Evolutionary conservation across 768 basidiomycete genomes (phyloP), one percentile per base, ranked within the genome.

Genomic region (Boletus vinaceobasis): DNA sequence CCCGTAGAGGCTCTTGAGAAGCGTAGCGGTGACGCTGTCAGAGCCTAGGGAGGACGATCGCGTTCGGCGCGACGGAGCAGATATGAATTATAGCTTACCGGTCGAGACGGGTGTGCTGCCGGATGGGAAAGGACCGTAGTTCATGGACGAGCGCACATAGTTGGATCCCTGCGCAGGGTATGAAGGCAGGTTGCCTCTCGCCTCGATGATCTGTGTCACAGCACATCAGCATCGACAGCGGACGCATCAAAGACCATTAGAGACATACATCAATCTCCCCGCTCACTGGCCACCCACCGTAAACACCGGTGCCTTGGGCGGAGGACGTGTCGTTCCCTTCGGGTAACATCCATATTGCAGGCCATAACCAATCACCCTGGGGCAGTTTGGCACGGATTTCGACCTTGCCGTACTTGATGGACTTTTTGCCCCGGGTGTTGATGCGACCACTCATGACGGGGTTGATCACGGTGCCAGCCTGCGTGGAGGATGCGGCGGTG

Each of bases 341-440:
- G 21, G 71, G 67, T 7, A 73, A 21, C 70, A 69, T 63, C 68
- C 68, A 69, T 39, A 69, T 71, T 5, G 68, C 68, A 2, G 68
- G 68, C 68, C 68, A 69, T 2, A 68, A 42, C 73, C 74, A 74
- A 35, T 75, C 74, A 56, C 84, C 84, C 21, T 71, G 69, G 0
- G 86, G 86, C 38, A 88, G 62, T 64, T 82, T 84, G 0, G 88
- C 88, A 0, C 75, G 71, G 8, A 85, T 76, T 61, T 84, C 82
- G 50, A 85, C 75, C 56, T 80, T 79, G 35, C 84, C 84, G 53
- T 77, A 85, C 65, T 73, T 72, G 64, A 86, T 79, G 44, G 63
- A 73, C 50, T 76, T 68, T 55, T 73, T 77, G 29, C 73, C 73
- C 42, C 75, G 74, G 29, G 84, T 85, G 53, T 72, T 78, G 58